Percentiles rank a stretch among this genome's conserved stretches.
These are phyloP conservation scores for Teratosphaeria zuluensis DNA, from an alignment of 2,329 filamentous ascomycete species.

Conservation along the genomic window DNA sequence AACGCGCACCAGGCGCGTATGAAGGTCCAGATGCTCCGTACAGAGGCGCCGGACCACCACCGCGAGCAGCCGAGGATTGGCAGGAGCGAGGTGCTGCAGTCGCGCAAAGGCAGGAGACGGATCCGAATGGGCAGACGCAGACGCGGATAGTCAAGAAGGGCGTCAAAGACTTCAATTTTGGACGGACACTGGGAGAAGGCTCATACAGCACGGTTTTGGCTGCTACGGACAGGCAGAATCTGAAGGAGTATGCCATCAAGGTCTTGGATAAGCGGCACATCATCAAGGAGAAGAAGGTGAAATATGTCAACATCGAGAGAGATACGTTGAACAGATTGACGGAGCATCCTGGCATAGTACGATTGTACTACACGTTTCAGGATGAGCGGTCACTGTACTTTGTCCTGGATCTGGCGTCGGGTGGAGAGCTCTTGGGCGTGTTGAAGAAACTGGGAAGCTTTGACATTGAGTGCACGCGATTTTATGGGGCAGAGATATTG, in stretches of 20 bases:
- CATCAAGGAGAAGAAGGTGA: slow-evolving; percentile 99
- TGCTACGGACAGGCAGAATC: slow-evolving; percentile 83
- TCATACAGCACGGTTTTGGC: slow-evolving; percentile 95
- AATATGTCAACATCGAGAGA: slow-evolving; percentile 99
- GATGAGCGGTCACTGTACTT: slow-evolving; percentile 95
- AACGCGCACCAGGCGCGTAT: slow-evolving; percentile 37
- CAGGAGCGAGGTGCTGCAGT: slow-evolving; percentile 90
- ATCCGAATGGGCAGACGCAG: slow-evolving; percentile 66
- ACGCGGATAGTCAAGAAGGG: slow-evolving; percentile 88
- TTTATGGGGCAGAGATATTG: slow-evolving; percentile 91
- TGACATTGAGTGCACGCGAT: slow-evolving; percentile 85
- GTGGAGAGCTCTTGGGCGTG: slow-evolving; percentile 83
- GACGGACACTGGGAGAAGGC: slow-evolving; percentile 80
- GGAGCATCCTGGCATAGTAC: slow-evolving; percentile 91
- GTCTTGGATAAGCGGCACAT: slow-evolving; percentile 97
- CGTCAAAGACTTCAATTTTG: slow-evolving; percentile 93
- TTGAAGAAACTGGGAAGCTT: slow-evolving; percentile 92
- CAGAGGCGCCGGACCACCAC: slow-evolving; percentile 36
- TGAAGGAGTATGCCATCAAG: slow-evolving; percentile 97
- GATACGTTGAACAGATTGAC: slow-evolving; percentile 93
- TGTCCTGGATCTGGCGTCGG: slow-evolving; percentile 84
- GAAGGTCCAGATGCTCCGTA: slow-evolving; percentile 16
- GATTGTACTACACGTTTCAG: slow-evolving; percentile 97
- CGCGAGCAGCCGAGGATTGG: slow-evolving; percentile 72
- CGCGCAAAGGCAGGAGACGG: slow-evolving; percentile 69